Evolutionary conservation across 2,329 filamentous ascomycete species (phyloP).

Genomic region (Paraphoma sp.): DNA sequence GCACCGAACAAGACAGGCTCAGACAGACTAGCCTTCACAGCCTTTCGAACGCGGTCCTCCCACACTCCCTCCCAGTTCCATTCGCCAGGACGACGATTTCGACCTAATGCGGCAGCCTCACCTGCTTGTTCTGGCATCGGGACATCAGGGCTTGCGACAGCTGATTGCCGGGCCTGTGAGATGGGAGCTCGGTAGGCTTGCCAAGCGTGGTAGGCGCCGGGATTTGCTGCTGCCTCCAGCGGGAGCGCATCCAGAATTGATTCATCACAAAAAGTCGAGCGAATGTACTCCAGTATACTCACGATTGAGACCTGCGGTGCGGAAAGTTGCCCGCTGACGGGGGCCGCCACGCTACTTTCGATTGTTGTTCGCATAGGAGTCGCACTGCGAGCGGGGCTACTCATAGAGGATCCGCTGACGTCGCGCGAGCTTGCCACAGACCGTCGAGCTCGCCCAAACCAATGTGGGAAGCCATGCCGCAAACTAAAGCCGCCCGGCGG

Average conservation of each 20-base stretch:
- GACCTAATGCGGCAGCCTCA: conserved; percentile 45
- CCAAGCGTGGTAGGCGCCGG: conserved; percentile 95
- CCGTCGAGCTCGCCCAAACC: conserved; percentile 68
- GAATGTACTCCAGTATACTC: conserved; percentile 80
- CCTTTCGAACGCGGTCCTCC: conserved; percentile 85
- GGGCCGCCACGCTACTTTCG: not conserved
- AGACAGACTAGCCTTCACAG: conserved; percentile 76
- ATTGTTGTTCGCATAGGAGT: conserved; percentile 23
- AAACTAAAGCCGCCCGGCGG: conserved; percentile 91
- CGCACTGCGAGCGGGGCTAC: conserved; percentile 23
- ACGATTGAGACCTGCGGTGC: conserved; percentile 35
- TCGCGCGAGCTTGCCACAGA: conserved; percentile 40
- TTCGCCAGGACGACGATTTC: conserved; percentile 72
- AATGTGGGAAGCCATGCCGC: conserved; percentile 86
- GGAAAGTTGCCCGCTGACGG: conserved; percentile 4
- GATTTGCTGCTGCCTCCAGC: conserved; percentile 83
- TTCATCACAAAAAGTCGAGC: conserved; percentile 80
- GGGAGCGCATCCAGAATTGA: conserved; percentile 78
- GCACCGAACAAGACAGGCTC: conserved; percentile 79
- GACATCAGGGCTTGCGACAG: conserved; percentile 35
- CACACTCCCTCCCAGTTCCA: conserved; percentile 99
- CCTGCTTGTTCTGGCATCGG: conserved; percentile 15
- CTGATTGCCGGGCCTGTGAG: conserved; percentile 30
- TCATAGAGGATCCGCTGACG: conserved; percentile 38
- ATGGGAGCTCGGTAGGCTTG: conserved; percentile 67